Percentiles rank a stretch among this genome's conserved stretches.
phyloP scores from a whole-genome alignment of 176 grass and related monocot species.

The Chrysopogon serrulatus region DNA sequence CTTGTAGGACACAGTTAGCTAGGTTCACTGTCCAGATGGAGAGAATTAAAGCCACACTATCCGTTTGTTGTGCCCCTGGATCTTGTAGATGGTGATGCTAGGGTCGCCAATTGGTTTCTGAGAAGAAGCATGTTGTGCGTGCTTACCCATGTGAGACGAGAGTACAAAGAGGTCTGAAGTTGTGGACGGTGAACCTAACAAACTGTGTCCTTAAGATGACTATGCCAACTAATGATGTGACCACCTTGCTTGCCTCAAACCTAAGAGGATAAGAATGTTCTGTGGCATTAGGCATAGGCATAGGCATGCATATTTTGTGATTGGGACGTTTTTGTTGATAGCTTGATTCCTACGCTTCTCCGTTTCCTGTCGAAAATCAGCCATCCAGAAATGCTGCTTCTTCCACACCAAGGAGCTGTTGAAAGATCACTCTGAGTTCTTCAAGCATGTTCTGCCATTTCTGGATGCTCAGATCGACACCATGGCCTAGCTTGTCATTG shows the following conservation, averaged over 20 bases:
- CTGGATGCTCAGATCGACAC: not conserved
- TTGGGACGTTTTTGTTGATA: not conserved
- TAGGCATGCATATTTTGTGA: not conserved
- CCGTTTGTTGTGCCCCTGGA: not conserved
- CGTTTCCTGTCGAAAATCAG: not conserved
- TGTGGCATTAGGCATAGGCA: not conserved
- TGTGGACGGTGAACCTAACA: not conserved
- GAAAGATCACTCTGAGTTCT: not conserved
- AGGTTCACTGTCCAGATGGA: not conserved
- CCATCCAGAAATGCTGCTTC: not conserved
- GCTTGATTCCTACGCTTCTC: not conserved
- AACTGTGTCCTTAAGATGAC: not conserved
- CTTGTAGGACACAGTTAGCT: not conserved
- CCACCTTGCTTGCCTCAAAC: not conserved
- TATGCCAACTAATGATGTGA: not conserved
- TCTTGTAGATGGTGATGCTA: not conserved
- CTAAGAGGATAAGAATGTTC: not conserved
- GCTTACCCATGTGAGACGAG: not conserved
- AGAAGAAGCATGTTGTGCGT: not conserved
- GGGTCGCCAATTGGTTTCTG: not conserved
- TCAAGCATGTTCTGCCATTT: not conserved
- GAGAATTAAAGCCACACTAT: not conserved
- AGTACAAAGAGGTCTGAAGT: not conserved
- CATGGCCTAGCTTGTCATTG: not conserved
- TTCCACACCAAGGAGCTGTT: not conserved